Evolutionary conservation across 345 rosid genomes (phyloP), one percentile per base, ranked within the genome.

Genomic region (Physaria fendleri): DNA sequence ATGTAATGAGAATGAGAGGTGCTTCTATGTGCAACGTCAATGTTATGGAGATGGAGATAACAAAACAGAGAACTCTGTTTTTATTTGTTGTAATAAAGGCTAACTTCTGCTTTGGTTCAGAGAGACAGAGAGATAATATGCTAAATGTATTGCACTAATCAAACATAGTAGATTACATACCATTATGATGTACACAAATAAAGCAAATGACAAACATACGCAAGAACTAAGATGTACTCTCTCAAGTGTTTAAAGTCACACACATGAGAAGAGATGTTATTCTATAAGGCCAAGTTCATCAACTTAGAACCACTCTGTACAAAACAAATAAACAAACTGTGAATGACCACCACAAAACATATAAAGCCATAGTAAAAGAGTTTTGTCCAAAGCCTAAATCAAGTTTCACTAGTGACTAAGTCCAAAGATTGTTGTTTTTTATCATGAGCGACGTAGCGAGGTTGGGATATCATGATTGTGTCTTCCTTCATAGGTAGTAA

Each of bases 401-500:
- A 62, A 72, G 25, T 60, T 69, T n/a, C n/a, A 56, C 52, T 69
- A 58, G 50, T 6, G 69, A 66, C 56, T 73, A 75, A 71, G 66
- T 55, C 61, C 84, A 83, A 34, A 84, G 76, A 44, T 37, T 38
- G 30, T 45, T 29, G 29, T 22, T 52, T 6, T 27, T 21, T n/a
- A n/a, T n/a, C n/a, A 39, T 91, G 95, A 69, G 89, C 89, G 2
- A 81, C 98, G 74, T 38, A 39, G 15, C 38, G 64, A 50, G 4
- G 68, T 38, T 0, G 98, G 97, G 62, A 86, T 80, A 59, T 89
- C 95, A 53, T 92, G 98, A 69, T 86, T 86, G 79, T 92, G 98
- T 77, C 91, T 92, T 16, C 98, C 98, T 65, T 92, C 98, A n/a
- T 92, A 92, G 66, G 98, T 92, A 41, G 98, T 92, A 77, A 92